Base-by-base conservation (phyloP, 179 eudicot genomes). In the Patellifolia procumbens region DNA sequence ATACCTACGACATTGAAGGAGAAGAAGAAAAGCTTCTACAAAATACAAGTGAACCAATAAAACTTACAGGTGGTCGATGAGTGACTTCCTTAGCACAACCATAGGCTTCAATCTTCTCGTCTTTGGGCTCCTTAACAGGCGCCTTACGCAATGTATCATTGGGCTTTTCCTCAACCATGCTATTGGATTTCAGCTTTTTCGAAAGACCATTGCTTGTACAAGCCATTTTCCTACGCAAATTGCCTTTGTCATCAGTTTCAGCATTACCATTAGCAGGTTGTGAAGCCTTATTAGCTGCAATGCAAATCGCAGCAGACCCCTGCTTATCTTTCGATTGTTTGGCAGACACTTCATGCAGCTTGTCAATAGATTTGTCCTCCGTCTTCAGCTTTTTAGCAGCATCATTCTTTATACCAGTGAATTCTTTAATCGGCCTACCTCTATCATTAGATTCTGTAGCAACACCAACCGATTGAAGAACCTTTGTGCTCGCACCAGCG, bases 51-150 rank as follows among this genome's bases (percentile, higher is more conserved):
- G 48, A 78, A 53, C 48, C 56, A 82, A 34, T 7, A 74, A 28
- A 64, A 81, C 97, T 92, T 92, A 94, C 97, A 73, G 32, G 73
- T 24, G 94, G 97, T 55, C 85, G 91, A 78, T 82, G 86, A 28
- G 88, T 83, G 65, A 92, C 89, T 81, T 84, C 89, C 67, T 81
- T 78, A 52, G 52, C 74, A 66, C 72, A 77, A 55, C 84, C 85
- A 79, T 52, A 79, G 68, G 71, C 74, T 84, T 74, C 81, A 16
- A 60, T 43, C 35, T 72, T 85, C 64, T 26, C 70, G 43, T 71
- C 74, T 16, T 53, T 73, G 12, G 64, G 53, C 6, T 68, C 72
- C 28, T 73, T 68, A 5, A 52, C 62, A 62, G 83, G 63, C 53
- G 48, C 70, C 72, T 77, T 83, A 60, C 51, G 74, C 75, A 80